A percentile compares a stretch with the other conserved stretches of the same genome.
Evolutionary conservation across 129 eudicot genomes (phyloP).

Genomic region (Chrysanthemum seticuspe): DNA sequence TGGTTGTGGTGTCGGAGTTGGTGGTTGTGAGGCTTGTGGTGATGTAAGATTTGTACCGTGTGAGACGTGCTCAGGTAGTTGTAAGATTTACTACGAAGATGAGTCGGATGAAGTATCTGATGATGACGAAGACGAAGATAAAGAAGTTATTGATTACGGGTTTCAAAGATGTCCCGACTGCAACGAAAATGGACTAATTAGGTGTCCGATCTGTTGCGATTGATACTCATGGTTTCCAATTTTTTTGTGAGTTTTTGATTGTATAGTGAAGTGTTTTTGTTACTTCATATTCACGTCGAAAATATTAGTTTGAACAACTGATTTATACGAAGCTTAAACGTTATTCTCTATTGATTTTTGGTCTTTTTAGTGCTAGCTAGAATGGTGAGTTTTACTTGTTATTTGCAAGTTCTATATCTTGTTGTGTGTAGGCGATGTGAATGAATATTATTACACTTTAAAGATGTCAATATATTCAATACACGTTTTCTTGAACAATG

Average conservation of each 20-base stretch:
- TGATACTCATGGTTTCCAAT: slow-evolving; percentile 19
- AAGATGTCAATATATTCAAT: slow-evolving; percentile 1
- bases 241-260: slow-evolving; percentile 14
- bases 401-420: not conserved
- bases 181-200: slow-evolving; percentile 85
- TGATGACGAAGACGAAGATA: slow-evolving; percentile 35
- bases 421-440: not conserved
- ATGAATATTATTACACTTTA: not conserved
- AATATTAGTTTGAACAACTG: slow-evolving; percentile 6
- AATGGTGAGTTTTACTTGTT: slow-evolving; percentile 5
- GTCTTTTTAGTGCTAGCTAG: not conserved
- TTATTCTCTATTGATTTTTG: slow-evolving; percentile 3
- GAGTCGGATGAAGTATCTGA: slow-evolving; percentile 33
- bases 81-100: slow-evolving; percentile 74
- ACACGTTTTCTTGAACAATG: not conserved
- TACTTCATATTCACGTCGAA: slow-evolving; percentile 7
- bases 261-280: slow-evolving; percentile 23
- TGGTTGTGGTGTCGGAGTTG: slow-evolving; percentile 26
- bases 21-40: slow-evolving; percentile 87
- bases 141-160: slow-evolving; percentile 61
- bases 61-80: slow-evolving; percentile 95
- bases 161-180: slow-evolving; percentile 92
- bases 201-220: slow-evolving; percentile 92
- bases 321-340: slow-evolving; percentile 11
- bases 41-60: slow-evolving; percentile 88